Evolutionary conservation across 2,329 filamentous ascomycete genomes (phyloP).

Genomic region (Cadophora gregata): DNA sequence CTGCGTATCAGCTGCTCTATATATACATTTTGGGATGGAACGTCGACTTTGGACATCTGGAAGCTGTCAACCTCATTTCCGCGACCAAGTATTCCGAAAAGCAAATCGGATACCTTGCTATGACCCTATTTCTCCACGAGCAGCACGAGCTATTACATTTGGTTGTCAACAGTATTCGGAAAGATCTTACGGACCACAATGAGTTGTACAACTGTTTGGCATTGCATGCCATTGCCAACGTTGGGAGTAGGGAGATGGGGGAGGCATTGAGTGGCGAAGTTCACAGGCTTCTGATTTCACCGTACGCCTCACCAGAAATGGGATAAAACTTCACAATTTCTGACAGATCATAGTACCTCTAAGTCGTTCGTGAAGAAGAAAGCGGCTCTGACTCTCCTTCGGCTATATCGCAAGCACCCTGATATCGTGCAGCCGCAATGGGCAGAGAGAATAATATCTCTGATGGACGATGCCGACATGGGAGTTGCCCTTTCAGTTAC

Average conservation of each 20-base stretch:
- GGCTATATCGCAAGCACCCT: conserved; percentile 92
- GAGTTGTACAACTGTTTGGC: conserved; percentile 98
- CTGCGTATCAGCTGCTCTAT: conserved; percentile 71
- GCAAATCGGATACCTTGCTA: conserved; percentile 97
- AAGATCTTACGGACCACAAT: conserved; percentile 92
- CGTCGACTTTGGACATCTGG: conserved; percentile 97
- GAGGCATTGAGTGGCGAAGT: conserved; percentile 92
- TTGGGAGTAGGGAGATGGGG: conserved; percentile 95
- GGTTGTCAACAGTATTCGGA: conserved; percentile 98
- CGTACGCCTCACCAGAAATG: conserved; percentile 62
- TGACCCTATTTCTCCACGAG: conserved; percentile 96
- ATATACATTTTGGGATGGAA: conserved; percentile 99
- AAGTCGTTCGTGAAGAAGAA: conserved; percentile 99
- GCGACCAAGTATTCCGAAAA: conserved; percentile 98
- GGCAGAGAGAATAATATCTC: conserved; percentile 96
- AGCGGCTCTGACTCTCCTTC: conserved; percentile 89
- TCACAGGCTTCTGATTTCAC: conserved; percentile 90
- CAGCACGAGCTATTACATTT: conserved; percentile 94
- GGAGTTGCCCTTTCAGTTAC: conserved; percentile 95
- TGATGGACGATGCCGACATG: conserved; percentile 96
- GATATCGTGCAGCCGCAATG: conserved; percentile 95
- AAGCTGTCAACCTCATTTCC: conserved; percentile 97
- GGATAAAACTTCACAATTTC: conserved; percentile 10
- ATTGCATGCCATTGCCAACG: conserved; percentile 96
- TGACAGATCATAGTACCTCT: conserved; percentile 62